Conservation (phyloP, 169 alveolate genomes). For the Amoebophrya sp. region DNA sequence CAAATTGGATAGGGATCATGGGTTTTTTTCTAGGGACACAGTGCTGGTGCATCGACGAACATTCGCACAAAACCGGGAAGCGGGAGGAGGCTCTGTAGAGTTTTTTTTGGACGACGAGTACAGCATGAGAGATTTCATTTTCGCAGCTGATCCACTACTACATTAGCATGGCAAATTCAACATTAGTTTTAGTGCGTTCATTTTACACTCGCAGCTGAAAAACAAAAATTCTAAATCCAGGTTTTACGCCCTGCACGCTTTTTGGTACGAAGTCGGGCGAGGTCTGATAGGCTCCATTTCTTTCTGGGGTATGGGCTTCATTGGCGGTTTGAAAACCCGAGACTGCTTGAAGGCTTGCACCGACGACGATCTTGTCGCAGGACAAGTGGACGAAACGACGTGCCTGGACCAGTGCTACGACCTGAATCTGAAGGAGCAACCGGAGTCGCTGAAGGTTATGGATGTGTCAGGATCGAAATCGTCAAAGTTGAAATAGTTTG, state of each 20-base stretch:
- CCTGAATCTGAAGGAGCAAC: background rate
- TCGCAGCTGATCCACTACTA: background rate
- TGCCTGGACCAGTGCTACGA: background rate
- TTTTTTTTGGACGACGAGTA: background rate
- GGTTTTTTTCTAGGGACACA: too few relatives aligned
- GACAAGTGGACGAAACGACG: too few relatives aligned
- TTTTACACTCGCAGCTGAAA: too few relatives aligned
- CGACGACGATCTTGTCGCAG: too few relatives aligned
- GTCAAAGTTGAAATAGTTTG: too few relatives aligned
- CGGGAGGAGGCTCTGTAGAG: background rate
- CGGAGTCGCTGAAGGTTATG: background rate
- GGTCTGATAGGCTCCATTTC: background rate
- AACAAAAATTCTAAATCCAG: background rate
- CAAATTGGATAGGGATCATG: too few relatives aligned
- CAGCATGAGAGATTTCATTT: background rate
- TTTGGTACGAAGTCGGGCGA: slow-evolving; percentile 6
- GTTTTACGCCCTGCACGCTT: slow-evolving; percentile 11
- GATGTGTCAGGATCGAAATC: too few relatives aligned
- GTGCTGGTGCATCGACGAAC: background rate
- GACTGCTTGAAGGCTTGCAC: background rate
- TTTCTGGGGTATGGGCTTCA: background rate
- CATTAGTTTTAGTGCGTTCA: too few relatives aligned
- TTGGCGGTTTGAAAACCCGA: background rate
- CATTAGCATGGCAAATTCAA: too few relatives aligned
- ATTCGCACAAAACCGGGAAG: background rate